phyloP scores from a whole-genome alignment of 139 green algal species.

The Zygnema cylindricum region DNA sequence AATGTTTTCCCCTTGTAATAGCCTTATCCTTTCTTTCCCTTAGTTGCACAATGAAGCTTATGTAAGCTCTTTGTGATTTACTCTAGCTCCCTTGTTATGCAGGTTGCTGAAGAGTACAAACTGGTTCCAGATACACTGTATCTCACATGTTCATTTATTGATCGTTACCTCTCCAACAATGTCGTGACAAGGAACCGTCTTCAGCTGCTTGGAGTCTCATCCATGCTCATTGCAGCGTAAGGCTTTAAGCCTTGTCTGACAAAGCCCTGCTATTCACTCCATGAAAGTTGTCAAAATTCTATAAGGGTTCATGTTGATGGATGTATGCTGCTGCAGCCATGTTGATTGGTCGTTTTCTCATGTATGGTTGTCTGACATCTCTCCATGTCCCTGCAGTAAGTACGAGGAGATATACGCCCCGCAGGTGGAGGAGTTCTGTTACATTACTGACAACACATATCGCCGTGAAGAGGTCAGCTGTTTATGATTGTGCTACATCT shows the following conservation, averaged over 20 bases:
- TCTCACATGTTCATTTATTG: slow-evolving; percentile 85
- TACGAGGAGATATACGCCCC: slow-evolving; percentile 98
- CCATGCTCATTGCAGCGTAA: slow-evolving; percentile 88
- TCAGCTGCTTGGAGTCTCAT: slow-evolving; percentile 88
- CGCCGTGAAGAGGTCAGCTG: slow-evolving; percentile 75
- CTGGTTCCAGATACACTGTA: slow-evolving; percentile 92
- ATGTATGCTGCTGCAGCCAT: background rate
- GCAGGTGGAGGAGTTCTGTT: slow-evolving; percentile 89
- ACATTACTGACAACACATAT: slow-evolving; percentile 99
- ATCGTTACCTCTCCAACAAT: slow-evolving; percentile 83
- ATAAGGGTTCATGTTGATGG: background rate
- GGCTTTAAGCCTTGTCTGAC: slow-evolving; percentile 1
- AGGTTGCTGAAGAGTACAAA: slow-evolving; percentile 87
- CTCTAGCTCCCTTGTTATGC: background rate
- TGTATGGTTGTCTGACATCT: slow-evolving; percentile 21
- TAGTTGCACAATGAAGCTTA: background rate
- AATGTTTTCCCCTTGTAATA: background rate
- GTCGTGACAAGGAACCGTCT: slow-evolving; percentile 66
- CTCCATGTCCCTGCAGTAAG: slow-evolving; percentile 74
- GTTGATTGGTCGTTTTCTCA: background rate
- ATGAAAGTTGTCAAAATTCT: background rate
- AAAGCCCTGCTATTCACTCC: background rate
- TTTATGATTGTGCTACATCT: background rate
- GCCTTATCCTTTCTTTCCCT: background rate
- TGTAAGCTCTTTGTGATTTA: background rate